phyloP scores from a whole-genome alignment of 495 filamentous ascomycete genomes.

The Aspergillus hancockii region DNA sequence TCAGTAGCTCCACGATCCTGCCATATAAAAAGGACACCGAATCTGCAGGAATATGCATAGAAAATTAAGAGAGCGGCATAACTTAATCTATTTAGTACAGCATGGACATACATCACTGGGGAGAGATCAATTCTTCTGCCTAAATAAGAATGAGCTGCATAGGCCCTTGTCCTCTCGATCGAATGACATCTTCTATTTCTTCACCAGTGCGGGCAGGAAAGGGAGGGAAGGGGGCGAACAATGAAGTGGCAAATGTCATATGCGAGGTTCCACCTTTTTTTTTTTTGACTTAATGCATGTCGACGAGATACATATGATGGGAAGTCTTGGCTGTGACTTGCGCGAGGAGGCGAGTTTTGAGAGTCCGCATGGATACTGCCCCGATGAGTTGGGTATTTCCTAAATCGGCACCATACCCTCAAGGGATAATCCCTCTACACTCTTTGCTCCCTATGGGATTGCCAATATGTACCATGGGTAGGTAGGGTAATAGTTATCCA shows the following conservation, averaged over 20 bases:
- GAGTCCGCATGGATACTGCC: too few relatives aligned
- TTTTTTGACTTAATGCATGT: neutral
- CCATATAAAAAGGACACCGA: neutral
- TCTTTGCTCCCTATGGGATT: neutral
- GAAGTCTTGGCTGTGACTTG: neutral
- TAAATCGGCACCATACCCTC: neutral
- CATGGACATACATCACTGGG: neutral
- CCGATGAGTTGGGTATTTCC: neutral
- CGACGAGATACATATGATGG: neutral
- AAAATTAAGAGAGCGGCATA: neutral
- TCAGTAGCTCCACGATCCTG: neutral
- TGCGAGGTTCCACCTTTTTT: neutral
- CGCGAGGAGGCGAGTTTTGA: neutral
- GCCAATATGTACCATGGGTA: neutral
- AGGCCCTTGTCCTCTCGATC: neutral
- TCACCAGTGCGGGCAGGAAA: neutral
- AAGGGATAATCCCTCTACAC: neutral
- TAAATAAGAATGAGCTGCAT: neutral
- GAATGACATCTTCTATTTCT: neutral
- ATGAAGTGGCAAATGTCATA: neutral
- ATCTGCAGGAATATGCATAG: neutral
- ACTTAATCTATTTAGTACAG: neutral
- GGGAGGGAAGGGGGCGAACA: neutral
- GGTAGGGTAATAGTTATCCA: neutral
- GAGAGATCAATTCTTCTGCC: constrained; percentile 1